phyloP scores from a whole-genome alignment of 1,284 basidiomycete genomes.

The Melampsora larici-populina region DNA sequence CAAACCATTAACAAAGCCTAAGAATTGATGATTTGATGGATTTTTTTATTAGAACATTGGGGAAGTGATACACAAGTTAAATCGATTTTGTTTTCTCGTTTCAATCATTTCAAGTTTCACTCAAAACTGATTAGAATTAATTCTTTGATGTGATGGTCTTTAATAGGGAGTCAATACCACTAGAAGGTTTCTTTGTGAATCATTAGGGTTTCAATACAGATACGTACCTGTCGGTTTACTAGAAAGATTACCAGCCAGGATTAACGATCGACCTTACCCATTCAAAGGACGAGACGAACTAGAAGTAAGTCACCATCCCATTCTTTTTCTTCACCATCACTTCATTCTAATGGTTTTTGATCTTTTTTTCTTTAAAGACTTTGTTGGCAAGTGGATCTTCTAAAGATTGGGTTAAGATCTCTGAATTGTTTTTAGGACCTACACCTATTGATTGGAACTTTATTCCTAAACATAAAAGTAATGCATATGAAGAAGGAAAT shows the following conservation, averaged over 20 bases:
- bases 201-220: too few relatives aligned
- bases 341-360: background rate
- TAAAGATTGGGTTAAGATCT: too few relatives aligned
- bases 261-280: too few relatives aligned
- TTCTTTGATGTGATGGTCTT: too few relatives aligned
- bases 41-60: conserved; percentile 55
- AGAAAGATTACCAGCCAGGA: too few relatives aligned
- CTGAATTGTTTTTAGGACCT: conserved; percentile 85
- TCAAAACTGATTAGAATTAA: too few relatives aligned
- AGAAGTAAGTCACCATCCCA: background rate
- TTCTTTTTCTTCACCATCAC: background rate
- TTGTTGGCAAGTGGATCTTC: conserved; percentile 74
- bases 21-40: background rate
- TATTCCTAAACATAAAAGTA: conserved; percentile 71
- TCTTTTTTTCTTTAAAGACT: conserved; percentile 59
- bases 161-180: conserved; percentile 78
- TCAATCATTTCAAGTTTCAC: too few relatives aligned
- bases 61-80: conserved; percentile 36
- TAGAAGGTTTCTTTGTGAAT: conserved; percentile 86
- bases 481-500: conserved; percentile 63
- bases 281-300: conserved; percentile 92
- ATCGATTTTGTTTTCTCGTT: background rate
- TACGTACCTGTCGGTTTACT: too few relatives aligned
- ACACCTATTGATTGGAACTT: conserved; percentile 63
- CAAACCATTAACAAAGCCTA: too few relatives aligned